Evolutionary conservation across 164 flowering plant species (phyloP).

Genomic region (Macadamia tetraphylla): DNA sequence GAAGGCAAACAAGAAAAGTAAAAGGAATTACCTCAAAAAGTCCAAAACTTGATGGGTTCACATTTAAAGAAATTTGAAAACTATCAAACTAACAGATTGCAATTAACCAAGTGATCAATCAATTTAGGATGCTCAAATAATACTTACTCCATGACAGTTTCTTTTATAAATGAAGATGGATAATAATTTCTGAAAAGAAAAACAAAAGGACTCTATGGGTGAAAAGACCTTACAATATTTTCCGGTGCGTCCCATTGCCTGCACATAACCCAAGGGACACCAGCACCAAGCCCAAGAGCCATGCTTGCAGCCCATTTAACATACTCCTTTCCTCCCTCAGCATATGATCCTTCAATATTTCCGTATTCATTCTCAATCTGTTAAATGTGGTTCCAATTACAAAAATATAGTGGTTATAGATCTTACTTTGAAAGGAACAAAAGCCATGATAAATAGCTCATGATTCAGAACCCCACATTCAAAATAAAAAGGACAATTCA

Average conservation of each 20-base stretch:
- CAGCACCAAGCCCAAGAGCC: conserved; percentile 85
- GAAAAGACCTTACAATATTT: conserved; percentile 30
- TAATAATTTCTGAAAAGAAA: neutral
- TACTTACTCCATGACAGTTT: neutral
- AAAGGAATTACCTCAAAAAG: neutral
- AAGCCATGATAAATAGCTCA: neutral
- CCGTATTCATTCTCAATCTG: conserved; percentile 99
- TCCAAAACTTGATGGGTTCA: neutral
- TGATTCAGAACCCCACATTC: neutral
- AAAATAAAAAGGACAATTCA: no score
- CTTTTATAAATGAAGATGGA: neutral
- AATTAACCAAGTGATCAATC: no score
- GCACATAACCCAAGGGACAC: conserved; percentile 99
- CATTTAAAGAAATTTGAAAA: no score
- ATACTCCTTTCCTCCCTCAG: conserved; percentile 62
- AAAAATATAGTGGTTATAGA: neutral
- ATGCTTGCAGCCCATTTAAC: conserved; percentile 86
- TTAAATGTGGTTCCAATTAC: conserved; percentile 12
- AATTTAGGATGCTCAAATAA: no score
- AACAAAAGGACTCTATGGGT: neutral
- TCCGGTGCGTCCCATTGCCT: conserved; percentile 86
- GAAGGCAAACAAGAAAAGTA: conserved; percentile 3
- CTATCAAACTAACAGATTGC: no score
- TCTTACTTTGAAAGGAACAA: neutral
- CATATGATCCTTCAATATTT: conserved; percentile 58